Evolutionary conservation across 768 basidiomycete species (phyloP), one percentile per base, ranked within the genome.

Genomic region (Hemileccinum impolitum): DNA sequence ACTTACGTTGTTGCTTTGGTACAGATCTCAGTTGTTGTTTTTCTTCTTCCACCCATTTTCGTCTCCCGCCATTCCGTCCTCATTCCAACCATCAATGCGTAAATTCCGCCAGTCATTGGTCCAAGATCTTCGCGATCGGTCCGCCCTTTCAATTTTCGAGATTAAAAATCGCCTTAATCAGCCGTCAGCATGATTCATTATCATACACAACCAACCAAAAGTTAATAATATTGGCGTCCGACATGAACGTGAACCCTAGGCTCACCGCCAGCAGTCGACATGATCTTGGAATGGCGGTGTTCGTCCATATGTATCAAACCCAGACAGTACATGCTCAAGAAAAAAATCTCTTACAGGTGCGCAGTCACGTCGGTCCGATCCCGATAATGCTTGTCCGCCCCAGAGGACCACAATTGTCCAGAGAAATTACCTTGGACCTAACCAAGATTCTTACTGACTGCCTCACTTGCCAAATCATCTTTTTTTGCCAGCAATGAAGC

Each of bases 101-200:
- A 17, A 23, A 12, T 45, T 21, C 26, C 39, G 38, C 26, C n/a
- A 39, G 21, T 32, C 37, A 38, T 21, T 18, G 11, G 4, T 7
- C 49, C 38, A 11, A 42, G 48, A 53, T 51, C 47, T 41, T 58
- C 48, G 35, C 48, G 56, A 55, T 55, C 53, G 49, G 47, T 30
- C 11, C 38, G n/a, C 13, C 2, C 13, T 37, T 23, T 43, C 15
- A 9, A 30, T 21, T 32, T 41, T 47, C 19, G 25, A 51, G 35
- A 60, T 61, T 50, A 52, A 61, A 34, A 46, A 44, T 53, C 13
- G 14, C 48, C 51, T 48, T 57, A 47, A 50, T 32, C 41, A 51
- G 49, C 28, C 14, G 51, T 41, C 25, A 30, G 28, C 9, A 3
- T 30, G 18, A 18, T 42, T 31, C 21, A 51, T 30, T 30, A 3